Conservation (phyloP, 305 asterid species). For the Nicotiana rustica region DNA sequence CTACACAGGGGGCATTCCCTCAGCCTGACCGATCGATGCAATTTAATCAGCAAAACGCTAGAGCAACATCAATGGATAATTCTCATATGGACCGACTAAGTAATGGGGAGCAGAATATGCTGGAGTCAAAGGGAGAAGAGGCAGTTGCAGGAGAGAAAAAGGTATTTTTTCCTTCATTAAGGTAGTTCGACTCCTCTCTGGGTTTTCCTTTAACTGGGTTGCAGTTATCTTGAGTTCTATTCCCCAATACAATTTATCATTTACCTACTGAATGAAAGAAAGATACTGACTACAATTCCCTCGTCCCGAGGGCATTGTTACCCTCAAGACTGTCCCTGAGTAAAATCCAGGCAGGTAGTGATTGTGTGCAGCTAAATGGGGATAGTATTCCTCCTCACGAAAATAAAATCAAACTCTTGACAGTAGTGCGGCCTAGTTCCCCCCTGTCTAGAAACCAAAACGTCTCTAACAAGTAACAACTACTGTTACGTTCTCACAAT, state of each 20-base stretch:
- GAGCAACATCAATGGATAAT: conserved; percentile 55
- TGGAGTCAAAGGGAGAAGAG: conserved; percentile 55
- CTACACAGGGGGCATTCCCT: conserved; percentile 57
- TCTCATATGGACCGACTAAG: conserved; percentile 57
- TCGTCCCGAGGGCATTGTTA: background rate
- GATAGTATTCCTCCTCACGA: background rate
- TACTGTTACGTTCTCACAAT: background rate
- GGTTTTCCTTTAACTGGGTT: background rate
- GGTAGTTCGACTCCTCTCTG: background rate
- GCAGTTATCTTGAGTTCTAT: conserved; percentile 10
- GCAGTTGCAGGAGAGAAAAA: conserved; percentile 60
- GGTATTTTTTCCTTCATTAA: conserved; percentile 47
- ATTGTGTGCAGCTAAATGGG: conserved; percentile 1
- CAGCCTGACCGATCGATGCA: conserved; percentile 72
- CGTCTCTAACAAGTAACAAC: background rate
- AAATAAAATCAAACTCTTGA: background rate
- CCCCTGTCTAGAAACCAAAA: background rate
- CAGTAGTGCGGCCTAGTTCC: background rate
- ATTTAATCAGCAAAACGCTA: conserved; percentile 59
- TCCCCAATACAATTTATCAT: no score
- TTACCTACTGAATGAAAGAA: conserved; percentile 1
- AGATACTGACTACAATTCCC: background rate
- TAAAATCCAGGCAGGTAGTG: conserved; percentile 17
- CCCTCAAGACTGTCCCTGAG: conserved; percentile 23
- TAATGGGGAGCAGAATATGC: conserved; percentile 61